Percentiles rank a stretch among this genome's conserved stretches.
Evolutionary conservation across 2,329 filamentous ascomycete genomes (phyloP).

Genomic region (Alternaria gaisen): DNA sequence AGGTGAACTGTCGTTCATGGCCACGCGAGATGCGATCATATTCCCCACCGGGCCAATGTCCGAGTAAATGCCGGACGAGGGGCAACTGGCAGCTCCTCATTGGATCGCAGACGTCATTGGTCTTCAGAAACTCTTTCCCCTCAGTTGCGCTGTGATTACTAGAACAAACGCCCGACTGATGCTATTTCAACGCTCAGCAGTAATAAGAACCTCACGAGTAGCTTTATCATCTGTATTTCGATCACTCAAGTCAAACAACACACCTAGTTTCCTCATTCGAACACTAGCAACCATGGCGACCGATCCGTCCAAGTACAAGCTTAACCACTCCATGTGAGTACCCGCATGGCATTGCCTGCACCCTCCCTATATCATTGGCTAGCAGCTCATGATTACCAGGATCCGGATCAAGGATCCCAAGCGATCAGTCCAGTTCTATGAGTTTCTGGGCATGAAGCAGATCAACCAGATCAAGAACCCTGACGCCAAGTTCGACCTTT

Average conservation of each 20-base stretch:
- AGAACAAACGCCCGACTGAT: slow-evolving; percentile 28
- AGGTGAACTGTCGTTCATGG: slow-evolving; percentile 5
- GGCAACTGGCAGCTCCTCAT: slow-evolving; percentile 21
- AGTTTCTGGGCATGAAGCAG: slow-evolving; percentile 86
- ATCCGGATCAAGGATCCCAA: slow-evolving; percentile 94
- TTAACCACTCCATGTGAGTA: slow-evolving; percentile 66
- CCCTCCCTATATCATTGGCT: slow-evolving; percentile 11
- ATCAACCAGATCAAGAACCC: slow-evolving; percentile 83
- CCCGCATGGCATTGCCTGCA: slow-evolving; percentile 17
- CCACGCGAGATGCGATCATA: neutral
- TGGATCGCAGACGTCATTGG: slow-evolving; percentile 28
- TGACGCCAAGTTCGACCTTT: slow-evolving; percentile 91
- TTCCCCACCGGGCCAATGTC: slow-evolving; percentile 8
- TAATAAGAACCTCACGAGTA: slow-evolving; percentile 17
- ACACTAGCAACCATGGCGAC: slow-evolving; percentile 62
- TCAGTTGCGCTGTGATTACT: slow-evolving; percentile 5
- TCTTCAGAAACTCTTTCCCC: slow-evolving; percentile 41
- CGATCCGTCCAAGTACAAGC: slow-evolving; percentile 70
- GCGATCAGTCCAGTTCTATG: slow-evolving; percentile 85
- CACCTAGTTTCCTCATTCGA: slow-evolving; percentile 24
- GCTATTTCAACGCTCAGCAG: slow-evolving; percentile 31
- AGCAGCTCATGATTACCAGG: slow-evolving; percentile 20
- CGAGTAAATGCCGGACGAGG: slow-evolving; percentile 30
- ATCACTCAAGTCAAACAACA: slow-evolving; percentile 17
- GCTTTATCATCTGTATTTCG: slow-evolving; percentile 14